Evolutionary conservation across 2,329 filamentous ascomycete species (phyloP), one percentile per base, ranked within the genome.

Genomic region (Ophiostoma piceae): DNA sequence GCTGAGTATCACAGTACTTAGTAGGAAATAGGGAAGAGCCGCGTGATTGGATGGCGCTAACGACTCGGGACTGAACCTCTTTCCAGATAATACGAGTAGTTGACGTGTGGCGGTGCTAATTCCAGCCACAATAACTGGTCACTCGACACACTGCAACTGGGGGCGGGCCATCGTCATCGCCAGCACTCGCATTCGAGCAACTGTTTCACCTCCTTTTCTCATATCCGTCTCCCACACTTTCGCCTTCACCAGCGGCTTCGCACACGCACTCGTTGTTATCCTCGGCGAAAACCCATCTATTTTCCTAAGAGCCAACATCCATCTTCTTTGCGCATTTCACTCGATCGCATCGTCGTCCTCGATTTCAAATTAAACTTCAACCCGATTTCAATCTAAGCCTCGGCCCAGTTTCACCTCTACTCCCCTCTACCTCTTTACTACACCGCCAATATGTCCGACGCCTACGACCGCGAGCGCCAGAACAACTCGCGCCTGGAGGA

Each of bases 401-500:
- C n/a, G n/a, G 11, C n/a, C 51, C 60, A 4, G 32, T 19, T 26
- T 7, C 9, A 19, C n/a, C n/a, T n/a, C 41, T 7, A 35, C 19
- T 22, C 14, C 11, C 43, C 0, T 35, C 39, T 2, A 19, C 41
- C 26, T 11, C 22, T 6, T 35, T 32, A 39, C 14, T 43, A 16
- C 43, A 12, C n/a, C 12, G 67, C 69, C 74, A 79, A 71, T 74
- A 92, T 92, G 90, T 89, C 89, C 66, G 90, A 92, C 79, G 85
- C 89, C 74, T 92, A 91, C 82, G 90, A 92, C 82, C 89, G 90
- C 79, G 90, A 92, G 82, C 85, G 87, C 78, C 95, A 99, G 81
- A 99, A 99, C 83, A 96, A 98, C 81, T 89, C 92, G 74, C 93
- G 94, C 75, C 91, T 99, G 70, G 90, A 94, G 76, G 93, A 96